A percentile compares a stretch with the other conserved stretches of the same genome.
Conservation (phyloP, 805 yeast genomes). For the Yarrowia alimentaria region DNA sequence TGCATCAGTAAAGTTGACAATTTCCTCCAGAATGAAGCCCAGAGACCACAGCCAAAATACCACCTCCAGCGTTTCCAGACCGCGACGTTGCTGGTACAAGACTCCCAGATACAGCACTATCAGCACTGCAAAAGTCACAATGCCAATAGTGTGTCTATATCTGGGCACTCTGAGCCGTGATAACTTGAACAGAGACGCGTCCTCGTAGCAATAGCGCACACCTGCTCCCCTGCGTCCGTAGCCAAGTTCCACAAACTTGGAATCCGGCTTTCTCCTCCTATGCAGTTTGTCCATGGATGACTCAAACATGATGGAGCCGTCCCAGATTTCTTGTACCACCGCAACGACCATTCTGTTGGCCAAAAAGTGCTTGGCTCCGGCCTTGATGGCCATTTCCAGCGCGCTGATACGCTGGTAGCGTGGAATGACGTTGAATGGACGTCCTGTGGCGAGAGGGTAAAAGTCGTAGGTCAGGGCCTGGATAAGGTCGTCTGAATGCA, state of each 20-base stretch:
- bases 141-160: constrained; percentile 40
- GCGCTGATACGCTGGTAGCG: constrained; percentile 47
- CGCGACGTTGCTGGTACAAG: constrained; percentile 31
- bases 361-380: constrained; percentile 52
- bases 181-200: constrained; percentile 41
- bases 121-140: constrained; percentile 38
- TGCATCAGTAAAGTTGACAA: constrained; percentile 46
- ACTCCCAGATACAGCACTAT: constrained; percentile 38
- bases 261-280: constrained; percentile 37
- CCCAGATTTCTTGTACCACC: constrained; percentile 50
- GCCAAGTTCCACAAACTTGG: constrained; percentile 30
- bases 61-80: constrained; percentile 38
- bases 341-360: constrained; percentile 53
- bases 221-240: constrained; percentile 40
- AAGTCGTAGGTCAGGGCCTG: constrained; percentile 47
- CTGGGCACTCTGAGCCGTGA: constrained; percentile 44
- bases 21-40: constrained; percentile 50
- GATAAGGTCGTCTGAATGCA: constrained; percentile 44
- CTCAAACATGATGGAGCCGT: constrained; percentile 49
- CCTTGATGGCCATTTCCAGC: constrained; percentile 51
- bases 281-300: constrained; percentile 42
- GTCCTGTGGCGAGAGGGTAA: constrained; percentile 47
- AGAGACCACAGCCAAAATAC: constrained; percentile 48
- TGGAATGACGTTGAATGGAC: constrained; percentile 35
- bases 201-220: constrained; percentile 39